These are phyloP conservation scores for Anthracocystis panici-leucophaei DNA, from an alignment of 1,284 basidiomycete species.

Conservation along the genomic window DNA sequence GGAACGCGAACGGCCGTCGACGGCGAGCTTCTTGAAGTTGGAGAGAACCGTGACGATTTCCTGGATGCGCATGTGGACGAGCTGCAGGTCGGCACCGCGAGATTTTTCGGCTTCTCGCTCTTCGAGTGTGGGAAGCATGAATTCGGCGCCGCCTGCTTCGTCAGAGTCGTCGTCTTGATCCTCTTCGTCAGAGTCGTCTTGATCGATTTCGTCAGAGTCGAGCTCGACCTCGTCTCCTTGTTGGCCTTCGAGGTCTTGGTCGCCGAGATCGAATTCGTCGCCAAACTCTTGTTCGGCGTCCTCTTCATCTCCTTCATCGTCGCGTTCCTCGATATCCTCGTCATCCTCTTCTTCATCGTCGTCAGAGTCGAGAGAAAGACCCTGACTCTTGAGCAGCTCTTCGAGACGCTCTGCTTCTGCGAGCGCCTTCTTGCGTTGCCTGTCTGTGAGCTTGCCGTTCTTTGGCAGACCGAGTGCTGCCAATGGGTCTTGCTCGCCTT, in stretches of 20 bases:
- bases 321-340: constrained; percentile 24
- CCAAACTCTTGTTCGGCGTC: constrained; percentile 59
- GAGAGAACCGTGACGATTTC: constrained; percentile 83
- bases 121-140: constrained; percentile 82
- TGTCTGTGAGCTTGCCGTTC: constrained; percentile 61
- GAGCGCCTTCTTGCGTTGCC: constrained; percentile 66
- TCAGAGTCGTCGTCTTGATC: constrained; percentile 22
- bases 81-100: constrained; percentile 76
- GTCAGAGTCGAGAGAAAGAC: constrained; percentile 58
- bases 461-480: constrained; percentile 54
- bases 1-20: constrained; percentile 77
- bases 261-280: constrained; percentile 47
- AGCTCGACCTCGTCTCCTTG: constrained; percentile 47
- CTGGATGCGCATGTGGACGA: constrained; percentile 88
- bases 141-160: constrained; percentile 73
- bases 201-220: constrained; percentile 16
- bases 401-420: constrained; percentile 69
- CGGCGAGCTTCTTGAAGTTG: constrained; percentile 52
- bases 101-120: constrained; percentile 81
- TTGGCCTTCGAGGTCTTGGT: constrained; percentile 41
- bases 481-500: constrained; percentile 49
- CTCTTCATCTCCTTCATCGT: constrained; percentile 32
- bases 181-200: constrained; percentile 71
- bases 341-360: constrained; percentile 45
- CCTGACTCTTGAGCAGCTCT: constrained; percentile 65